Evolutionary conservation across 2,329 filamentous ascomycete species (phyloP).

Genomic region (Colletotrichum sp.): DNA sequence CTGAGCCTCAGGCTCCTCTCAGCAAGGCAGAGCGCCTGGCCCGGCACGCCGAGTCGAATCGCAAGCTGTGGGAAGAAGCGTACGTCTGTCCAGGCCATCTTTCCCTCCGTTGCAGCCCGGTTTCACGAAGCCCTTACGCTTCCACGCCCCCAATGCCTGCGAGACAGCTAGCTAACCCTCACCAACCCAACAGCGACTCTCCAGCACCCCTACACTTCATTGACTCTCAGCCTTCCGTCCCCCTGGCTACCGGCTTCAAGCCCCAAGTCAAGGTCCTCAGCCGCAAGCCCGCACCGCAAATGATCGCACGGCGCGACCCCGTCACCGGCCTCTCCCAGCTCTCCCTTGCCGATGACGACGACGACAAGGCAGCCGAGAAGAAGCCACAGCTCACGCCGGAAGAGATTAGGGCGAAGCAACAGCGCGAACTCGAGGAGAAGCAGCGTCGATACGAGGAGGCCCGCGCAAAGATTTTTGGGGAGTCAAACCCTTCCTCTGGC

Average conservation of each 20-base stretch:
- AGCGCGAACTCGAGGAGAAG: slow-evolving; percentile 85
- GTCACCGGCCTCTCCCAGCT: slow-evolving; percentile 51
- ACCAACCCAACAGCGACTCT: slow-evolving; percentile 62
- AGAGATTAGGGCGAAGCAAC: slow-evolving; percentile 78
- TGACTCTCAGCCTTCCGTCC: slow-evolving; percentile 66
- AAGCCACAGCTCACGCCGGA: slow-evolving; percentile 72
- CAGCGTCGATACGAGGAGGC: slow-evolving; percentile 89
- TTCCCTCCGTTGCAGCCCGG: not conserved
- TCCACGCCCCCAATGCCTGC: not conserved
- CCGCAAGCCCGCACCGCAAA: slow-evolving; percentile 73
- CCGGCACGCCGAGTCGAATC: slow-evolving; percentile 82
- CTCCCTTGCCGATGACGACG: slow-evolving; percentile 61
- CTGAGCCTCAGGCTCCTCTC: slow-evolving; percentile 47
- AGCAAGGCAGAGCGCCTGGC: slow-evolving; percentile 80
- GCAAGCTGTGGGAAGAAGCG: slow-evolving; percentile 89
- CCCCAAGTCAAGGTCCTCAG: slow-evolving; percentile 84
- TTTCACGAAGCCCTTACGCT: no score
- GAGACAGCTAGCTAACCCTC: not conserved
- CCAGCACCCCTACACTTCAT: slow-evolving; percentile 78
- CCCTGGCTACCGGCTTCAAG: slow-evolving; percentile 75
- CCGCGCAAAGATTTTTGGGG: slow-evolving; percentile 85
- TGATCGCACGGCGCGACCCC: slow-evolving; percentile 63
- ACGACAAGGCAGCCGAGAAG: slow-evolving; percentile 65
- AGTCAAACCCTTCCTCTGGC: slow-evolving; percentile 57
- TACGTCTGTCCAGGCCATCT: slow-evolving; percentile 46